These are phyloP conservation scores for Phoma sp. DNA, from an alignment of 2,329 filamentous ascomycete species.

Conservation along the genomic window DNA sequence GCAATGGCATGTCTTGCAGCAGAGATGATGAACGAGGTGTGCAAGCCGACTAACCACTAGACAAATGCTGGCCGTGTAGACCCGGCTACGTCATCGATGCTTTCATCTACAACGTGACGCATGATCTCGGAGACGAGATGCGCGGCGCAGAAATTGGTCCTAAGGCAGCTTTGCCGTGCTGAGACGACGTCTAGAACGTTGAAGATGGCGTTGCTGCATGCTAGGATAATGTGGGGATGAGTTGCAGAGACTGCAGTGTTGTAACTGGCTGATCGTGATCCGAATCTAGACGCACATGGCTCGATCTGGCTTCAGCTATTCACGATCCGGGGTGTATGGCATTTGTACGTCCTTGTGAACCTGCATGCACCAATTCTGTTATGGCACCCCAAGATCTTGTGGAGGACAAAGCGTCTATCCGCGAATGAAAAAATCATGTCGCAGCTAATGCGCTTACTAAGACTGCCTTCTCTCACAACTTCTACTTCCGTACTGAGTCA, in stretches of 20 bases:
- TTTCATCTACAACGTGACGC: not conserved
- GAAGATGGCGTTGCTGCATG: not conserved
- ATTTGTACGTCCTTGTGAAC: not conserved
- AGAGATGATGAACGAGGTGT: not conserved
- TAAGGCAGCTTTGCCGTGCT: not conserved
- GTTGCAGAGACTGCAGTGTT: not conserved
- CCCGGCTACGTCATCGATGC: slow-evolving; percentile 31
- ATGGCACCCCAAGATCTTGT: not conserved
- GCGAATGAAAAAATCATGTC: not conserved
- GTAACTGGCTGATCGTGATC: not conserved
- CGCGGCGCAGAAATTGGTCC: not conserved
- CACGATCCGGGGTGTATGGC: not conserved
- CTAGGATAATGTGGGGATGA: not conserved
- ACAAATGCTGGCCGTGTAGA: slow-evolving; percentile 5
- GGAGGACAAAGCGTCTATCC: not conserved
- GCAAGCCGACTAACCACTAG: slow-evolving; percentile 8
- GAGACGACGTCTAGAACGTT: not conserved
- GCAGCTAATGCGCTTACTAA: slow-evolving; percentile 23
- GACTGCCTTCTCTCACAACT: slow-evolving; percentile 17
- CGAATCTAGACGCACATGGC: not conserved
- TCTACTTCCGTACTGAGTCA: slow-evolving; percentile 17
- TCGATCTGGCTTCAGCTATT: not conserved
- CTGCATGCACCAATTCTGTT: not conserved
- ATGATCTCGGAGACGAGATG: not conserved
- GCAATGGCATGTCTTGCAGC: slow-evolving; percentile 25